Evolutionary conservation across 352 stramenopile species (phyloP), one percentile per base, ranked within the genome.

Genomic region (Globisporangium barbulae): DNA sequence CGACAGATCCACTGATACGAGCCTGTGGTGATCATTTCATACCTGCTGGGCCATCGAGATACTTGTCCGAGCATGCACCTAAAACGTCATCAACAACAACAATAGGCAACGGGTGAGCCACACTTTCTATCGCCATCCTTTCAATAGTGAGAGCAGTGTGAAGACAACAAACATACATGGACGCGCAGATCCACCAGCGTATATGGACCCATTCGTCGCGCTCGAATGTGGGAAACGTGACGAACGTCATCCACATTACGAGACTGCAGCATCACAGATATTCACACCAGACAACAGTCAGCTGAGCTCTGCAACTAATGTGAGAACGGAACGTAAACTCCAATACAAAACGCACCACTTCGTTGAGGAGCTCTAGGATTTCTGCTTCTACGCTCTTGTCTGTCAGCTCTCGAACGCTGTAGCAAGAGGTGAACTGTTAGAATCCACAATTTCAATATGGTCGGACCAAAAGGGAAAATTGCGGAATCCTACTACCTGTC

Each of bases 21-120:
- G 19, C 5, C 33, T 3, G 54, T 8, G 19, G 13, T 17, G 25
- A 45, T 15, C 17, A 22, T 25, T 52, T 39, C 47, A 25, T 54
- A 91, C 83, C 74, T 93, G 82, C 50, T 94, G 83, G 31, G 85
- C 85, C 80, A 92, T 91, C 2, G 85, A 93, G 61, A 94, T 91
- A 49, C 81, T 93, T 17, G 85, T 93, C 33, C 85, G 80, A 2
- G 79, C 74, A 67, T 94, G 82, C 1, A 92, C 64, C 83, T 92
- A 57, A n/a, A n/a, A 28, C 30, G 7, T 48, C 3, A 21, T 35
- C 1, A n/a, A n/a, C 17, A 47, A 19, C 17, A 17, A 2, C 41
- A 47, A 55, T 22, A 31, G 15, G 13, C 8, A 9, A 17, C 12
- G 19, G 15, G 15, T 22, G 33, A 39, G 33, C 33, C 33, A 39